These are phyloP conservation scores for Rhizomucor miehei DNA, from an alignment of 371 early-diverging fungal species.

Conservation along the genomic window DNA sequence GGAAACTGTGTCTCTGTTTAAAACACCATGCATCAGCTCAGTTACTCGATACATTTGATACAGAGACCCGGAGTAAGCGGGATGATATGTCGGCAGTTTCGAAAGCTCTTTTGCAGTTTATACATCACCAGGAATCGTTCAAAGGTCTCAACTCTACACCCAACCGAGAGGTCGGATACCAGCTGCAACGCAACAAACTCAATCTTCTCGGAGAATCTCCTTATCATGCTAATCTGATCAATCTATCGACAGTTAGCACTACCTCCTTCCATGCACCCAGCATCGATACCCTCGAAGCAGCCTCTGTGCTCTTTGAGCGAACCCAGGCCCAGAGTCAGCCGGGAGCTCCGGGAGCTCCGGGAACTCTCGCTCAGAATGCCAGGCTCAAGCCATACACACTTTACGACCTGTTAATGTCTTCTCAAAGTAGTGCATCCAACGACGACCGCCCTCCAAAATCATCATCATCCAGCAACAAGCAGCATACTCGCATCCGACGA, in stretches of 20 bases:
- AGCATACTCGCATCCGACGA: neutral
- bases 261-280: neutral
- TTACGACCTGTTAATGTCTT: constrained; percentile 4
- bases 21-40: constrained; percentile 24
- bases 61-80: constrained; percentile 18
- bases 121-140: neutral
- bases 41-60: constrained; percentile 28
- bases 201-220: constrained; percentile 16
- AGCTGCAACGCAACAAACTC: constrained; percentile 12
- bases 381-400: constrained; percentile 38
- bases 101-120: constrained; percentile 8
- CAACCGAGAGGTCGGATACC: constrained; percentile 7
- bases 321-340: constrained; percentile 1
- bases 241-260: constrained; percentile 9
- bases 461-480: neutral
- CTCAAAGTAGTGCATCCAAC: neutral
- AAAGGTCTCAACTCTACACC: constrained; percentile 8
- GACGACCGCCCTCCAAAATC: constrained; percentile 4
- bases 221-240: constrained; percentile 9
- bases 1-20: constrained; percentile 32
- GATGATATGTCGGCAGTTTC: constrained; percentile 16
- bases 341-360: constrained; percentile 3
- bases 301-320: neutral
- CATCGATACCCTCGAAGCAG: constrained; percentile 2
- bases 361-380: constrained; percentile 26